Conservation (phyloP, 106 monocot species). For the Platanthera zijinensis region DNA sequence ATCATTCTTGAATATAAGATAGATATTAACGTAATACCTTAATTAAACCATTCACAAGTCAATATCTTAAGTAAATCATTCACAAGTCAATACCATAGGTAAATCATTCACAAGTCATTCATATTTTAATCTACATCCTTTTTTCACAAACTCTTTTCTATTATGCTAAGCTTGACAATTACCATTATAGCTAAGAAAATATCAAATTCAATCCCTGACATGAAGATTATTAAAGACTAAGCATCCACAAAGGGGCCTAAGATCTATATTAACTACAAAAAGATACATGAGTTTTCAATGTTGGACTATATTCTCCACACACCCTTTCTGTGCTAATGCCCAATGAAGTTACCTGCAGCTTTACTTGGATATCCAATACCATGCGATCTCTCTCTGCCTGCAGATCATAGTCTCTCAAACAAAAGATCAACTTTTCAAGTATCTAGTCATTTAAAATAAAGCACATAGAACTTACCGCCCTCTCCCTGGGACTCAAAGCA, state of each 20-base stretch:
- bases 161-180: not conserved
- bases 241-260: too few relatives aligned
- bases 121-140: not conserved
- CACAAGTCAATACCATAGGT: not conserved
- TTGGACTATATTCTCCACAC: too few relatives aligned
- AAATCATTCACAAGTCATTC: not conserved
- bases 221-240: too few relatives aligned
- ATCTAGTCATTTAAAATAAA: not conserved
- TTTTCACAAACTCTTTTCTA: not conserved
- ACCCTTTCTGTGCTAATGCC: not conserved
- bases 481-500: slow-evolving; percentile 80
- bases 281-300: too few relatives aligned
- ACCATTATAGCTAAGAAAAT: not conserved
- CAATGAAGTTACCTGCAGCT: slow-evolving; percentile 66
- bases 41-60: not conserved
- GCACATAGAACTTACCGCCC: slow-evolving; percentile 51
- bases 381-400: slow-evolving; percentile 98
- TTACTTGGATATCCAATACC: slow-evolving; percentile 99
- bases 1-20: not conserved
- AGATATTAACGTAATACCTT: not conserved
- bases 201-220: too few relatives aligned
- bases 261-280: too few relatives aligned
- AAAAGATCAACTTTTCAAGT: not conserved
- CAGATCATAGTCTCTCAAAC: not conserved
- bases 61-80: not conserved